phyloP scores from a whole-genome alignment of 139 green algal genomes.

The Ettlia oleoabundans region DNA sequence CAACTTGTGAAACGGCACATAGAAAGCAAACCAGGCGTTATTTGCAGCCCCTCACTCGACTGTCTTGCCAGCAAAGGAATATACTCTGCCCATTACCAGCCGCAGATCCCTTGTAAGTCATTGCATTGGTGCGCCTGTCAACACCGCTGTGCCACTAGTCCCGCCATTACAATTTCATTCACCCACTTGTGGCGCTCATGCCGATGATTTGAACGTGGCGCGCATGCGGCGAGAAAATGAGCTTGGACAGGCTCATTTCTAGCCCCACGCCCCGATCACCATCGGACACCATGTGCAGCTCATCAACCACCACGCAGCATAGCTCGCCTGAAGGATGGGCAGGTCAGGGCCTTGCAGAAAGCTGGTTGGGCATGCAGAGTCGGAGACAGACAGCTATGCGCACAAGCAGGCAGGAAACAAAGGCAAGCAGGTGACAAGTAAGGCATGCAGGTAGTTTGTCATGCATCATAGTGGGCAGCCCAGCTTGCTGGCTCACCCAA shows the following conservation, averaged over 20 bases:
- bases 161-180: no score
- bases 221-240: conserved; percentile 46
- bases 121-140: no score
- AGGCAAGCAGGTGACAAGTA: no score
- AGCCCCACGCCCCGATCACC: conserved; percentile 58
- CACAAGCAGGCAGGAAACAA: background rate
- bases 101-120: no score
- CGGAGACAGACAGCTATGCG: background rate
- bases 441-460: no score
- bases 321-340: conserved; percentile 51
- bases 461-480: no score
- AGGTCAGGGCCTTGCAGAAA: background rate
- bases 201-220: conserved; percentile 64
- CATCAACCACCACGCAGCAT: conserved; percentile 73
- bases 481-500: conserved; percentile 31
- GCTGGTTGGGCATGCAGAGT: background rate
- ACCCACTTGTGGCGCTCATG: conserved; percentile 70
- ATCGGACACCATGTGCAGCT: conserved; percentile 74
- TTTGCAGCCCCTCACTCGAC: no score
- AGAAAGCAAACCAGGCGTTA: no score
- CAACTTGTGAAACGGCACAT: no score
- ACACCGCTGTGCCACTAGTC: no score
- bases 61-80: no score
- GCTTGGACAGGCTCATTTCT: conserved; percentile 72
- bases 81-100: no score